Conservation (phyloP, 805 yeast species). For the Kazachstania viticola region DNA sequence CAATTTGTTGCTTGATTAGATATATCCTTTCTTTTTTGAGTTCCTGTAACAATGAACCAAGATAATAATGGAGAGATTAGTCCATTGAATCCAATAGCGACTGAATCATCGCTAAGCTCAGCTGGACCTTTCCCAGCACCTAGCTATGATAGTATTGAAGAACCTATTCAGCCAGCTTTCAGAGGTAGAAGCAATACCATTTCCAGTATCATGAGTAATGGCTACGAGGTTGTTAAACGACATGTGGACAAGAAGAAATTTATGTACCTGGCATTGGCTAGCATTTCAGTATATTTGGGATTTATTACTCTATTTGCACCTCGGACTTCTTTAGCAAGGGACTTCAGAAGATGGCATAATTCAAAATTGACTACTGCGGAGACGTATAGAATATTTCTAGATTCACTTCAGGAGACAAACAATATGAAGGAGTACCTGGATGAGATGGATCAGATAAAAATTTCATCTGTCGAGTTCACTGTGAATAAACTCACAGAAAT, state of each 20-base stretch:
- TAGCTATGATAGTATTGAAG: neutral
- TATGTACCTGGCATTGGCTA: slow-evolving; percentile 11
- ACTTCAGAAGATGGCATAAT: slow-evolving; percentile 64
- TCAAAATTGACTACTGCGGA: slow-evolving; percentile 56
- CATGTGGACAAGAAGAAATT: slow-evolving; percentile 24
- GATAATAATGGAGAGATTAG: too few species aligned
- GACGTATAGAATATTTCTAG: slow-evolving; percentile 49
- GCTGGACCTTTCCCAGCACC: neutral
- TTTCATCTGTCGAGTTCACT: slow-evolving; percentile 35
- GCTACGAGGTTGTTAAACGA: slow-evolving; percentile 18
- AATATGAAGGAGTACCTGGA: slow-evolving; percentile 10
- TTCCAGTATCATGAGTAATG: slow-evolving; percentile 17
- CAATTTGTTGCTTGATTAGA: too few species aligned
- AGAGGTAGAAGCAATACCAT: slow-evolving; percentile 23
- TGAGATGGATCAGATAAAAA: neutral
- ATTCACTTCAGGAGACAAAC: slow-evolving; percentile 28
- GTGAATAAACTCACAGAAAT: slow-evolving; percentile 36
- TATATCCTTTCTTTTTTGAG: too few species aligned
- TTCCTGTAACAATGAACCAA: too few species aligned
- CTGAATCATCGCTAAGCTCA: too few species aligned
- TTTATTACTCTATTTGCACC: slow-evolving; percentile 70
- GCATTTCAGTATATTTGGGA: slow-evolving; percentile 27
- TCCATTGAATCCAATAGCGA: neutral
- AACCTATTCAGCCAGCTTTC: neutral
- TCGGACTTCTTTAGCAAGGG: slow-evolving; percentile 71